phyloP scores from a whole-genome alignment of 1,284 basidiomycete genomes.

The Apiotrichum montevideense region DNA sequence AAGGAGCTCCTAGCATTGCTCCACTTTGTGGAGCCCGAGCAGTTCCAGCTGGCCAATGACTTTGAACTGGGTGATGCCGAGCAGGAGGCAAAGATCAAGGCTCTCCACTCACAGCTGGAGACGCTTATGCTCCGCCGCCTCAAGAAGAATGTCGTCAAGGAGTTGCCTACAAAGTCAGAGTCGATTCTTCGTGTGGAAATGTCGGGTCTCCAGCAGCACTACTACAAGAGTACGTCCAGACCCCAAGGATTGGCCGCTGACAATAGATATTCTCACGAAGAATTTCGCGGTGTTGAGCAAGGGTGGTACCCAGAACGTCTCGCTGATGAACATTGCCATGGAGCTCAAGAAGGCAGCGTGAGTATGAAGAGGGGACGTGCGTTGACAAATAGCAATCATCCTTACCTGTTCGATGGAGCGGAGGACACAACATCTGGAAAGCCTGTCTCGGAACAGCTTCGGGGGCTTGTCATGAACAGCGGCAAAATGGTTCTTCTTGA shows the following conservation, averaged over 20 bases:
- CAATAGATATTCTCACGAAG: slow-evolving; percentile 79
- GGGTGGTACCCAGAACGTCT: slow-evolving; percentile 80
- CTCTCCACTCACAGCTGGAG: slow-evolving; percentile 82
- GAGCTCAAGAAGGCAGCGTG: slow-evolving; percentile 91
- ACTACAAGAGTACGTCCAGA: slow-evolving; percentile 70
- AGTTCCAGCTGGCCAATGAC: slow-evolving; percentile 83
- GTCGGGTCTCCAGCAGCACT: slow-evolving; percentile 93
- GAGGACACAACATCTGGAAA: slow-evolving; percentile 59
- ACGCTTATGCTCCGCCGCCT: slow-evolving; percentile 90
- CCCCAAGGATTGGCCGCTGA: neutral
- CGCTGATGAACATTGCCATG: slow-evolving; percentile 91
- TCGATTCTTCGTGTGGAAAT: slow-evolving; percentile 96
- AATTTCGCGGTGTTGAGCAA: slow-evolving; percentile 91
- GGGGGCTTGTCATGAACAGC: slow-evolving; percentile 95
- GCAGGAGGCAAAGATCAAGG: slow-evolving; percentile 90
- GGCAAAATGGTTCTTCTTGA: slow-evolving; percentile 97
- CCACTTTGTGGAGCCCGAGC: slow-evolving; percentile 98
- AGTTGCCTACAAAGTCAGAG: slow-evolving; percentile 95
- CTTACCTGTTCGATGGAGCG: slow-evolving; percentile 94
- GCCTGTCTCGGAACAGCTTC: slow-evolving; percentile 70
- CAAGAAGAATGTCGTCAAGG: slow-evolving; percentile 96
- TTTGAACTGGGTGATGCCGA: slow-evolving; percentile 90
- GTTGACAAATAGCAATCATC: slow-evolving; percentile 63
- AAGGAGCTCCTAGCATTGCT: slow-evolving; percentile 94
- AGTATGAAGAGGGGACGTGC: neutral